Base-by-base conservation (phyloP, 2,329 filamentous ascomycete genomes). In the Exophiala xenobiotica region DNA sequence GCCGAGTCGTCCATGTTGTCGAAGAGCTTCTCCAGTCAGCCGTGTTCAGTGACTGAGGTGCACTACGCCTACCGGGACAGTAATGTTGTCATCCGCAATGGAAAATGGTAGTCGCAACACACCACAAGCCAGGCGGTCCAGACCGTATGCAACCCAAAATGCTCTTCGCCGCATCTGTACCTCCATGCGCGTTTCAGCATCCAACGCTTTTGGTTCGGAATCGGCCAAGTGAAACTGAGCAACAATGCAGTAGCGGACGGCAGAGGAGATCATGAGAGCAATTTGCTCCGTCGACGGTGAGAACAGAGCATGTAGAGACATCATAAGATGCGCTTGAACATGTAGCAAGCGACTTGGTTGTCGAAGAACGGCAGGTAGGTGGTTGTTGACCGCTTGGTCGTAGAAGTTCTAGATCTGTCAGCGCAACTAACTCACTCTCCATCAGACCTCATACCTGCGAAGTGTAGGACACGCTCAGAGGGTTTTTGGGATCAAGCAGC, bases 41-140 rank as follows among this genome's bases (percentile, higher is more conserved):
- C 19, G 3, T 26, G 40, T 27, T 12, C 18, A 27, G n/a, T 24
- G 40, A 23, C 18, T 16, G 7, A 16, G 22, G 4, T 4, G 26
- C 26, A 27, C 6, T 12, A 27, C 26, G 18, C 40, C 7, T 43
- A 43, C 40, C 11, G 43, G 43, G n/a, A 46, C 43, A 14, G 43
- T 46, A 14, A 46, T 46, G 29, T 46, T 46, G 31, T 46, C 43
- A 20, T 49, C 46, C 7, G 46, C 11, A 9, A 49, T 49, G 8
- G 46, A 49, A 23, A 49, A 49, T 18, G 46, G 46, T 14, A 59
- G 62, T 62, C 44, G 37, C 64, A 70, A 70, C 64, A 63, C 68
- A 67, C 68, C 61, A 61, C 63, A 70, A 70, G 67, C 67, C 6
- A 54, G 53, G 14, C 57, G 56, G 20, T 67, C 64, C n/a, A 66